phyloP scores from a whole-genome alignment of 129 eudicot genomes.

The Gnaphalium uliginosum region DNA sequence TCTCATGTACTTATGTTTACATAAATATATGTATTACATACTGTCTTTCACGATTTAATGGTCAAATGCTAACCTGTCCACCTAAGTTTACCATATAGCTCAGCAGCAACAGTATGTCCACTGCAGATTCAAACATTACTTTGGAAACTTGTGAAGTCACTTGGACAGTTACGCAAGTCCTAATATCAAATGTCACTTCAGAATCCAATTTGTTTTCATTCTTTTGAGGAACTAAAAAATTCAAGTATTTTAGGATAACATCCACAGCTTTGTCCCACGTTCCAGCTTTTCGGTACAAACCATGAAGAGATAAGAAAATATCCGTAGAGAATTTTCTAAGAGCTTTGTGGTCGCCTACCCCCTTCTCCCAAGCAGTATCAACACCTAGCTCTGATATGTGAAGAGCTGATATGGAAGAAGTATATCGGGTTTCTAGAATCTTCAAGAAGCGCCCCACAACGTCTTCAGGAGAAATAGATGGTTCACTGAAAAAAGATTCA shows the following conservation, averaged over 20 bases:
- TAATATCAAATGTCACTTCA: constrained; percentile 47
- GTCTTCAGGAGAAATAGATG: constrained; percentile 68
- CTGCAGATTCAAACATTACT: constrained; percentile 87
- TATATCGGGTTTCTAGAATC: constrained; percentile 68
- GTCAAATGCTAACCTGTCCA: constrained; percentile 66
- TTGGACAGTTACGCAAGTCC: constrained; percentile 56
- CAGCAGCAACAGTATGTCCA: constrained; percentile 70
- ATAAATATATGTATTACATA: not conserved
- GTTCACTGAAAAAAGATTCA: constrained; percentile 56
- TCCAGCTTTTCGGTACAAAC: constrained; percentile 60
- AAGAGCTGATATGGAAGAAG: constrained; percentile 52
- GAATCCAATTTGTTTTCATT: constrained; percentile 41
- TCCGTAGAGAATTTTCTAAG: constrained; percentile 71
- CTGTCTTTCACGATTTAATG: constrained; percentile 3
- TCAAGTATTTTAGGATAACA: constrained; percentile 67
- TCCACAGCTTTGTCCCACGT: constrained; percentile 76
- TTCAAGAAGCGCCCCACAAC: constrained; percentile 65
- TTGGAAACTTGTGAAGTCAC: constrained; percentile 85
- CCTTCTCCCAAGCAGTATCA: constrained; percentile 78
- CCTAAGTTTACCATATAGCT: constrained; percentile 79
- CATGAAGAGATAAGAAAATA: constrained; percentile 68
- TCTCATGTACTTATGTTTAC: not conserved
- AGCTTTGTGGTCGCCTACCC: constrained; percentile 59
- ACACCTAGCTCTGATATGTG: constrained; percentile 71
- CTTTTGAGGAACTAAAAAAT: constrained; percentile 75